Base-by-base conservation (phyloP, 176 grass and related monocot species). In the Aegilops sharonensis region DNA sequence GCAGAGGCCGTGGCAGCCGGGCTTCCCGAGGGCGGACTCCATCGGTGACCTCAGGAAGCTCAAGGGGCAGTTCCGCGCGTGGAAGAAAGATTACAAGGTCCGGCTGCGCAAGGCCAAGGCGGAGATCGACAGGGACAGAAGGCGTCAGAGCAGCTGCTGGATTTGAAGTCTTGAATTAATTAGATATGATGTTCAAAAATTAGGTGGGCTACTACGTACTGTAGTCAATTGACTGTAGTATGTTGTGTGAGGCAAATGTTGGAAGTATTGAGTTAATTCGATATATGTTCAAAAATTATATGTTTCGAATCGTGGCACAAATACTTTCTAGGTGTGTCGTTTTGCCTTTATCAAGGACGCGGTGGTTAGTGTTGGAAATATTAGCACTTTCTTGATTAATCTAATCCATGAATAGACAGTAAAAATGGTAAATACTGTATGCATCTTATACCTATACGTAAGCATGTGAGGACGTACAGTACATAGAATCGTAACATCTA, bases 51-150 rank as follows among this genome's bases (percentile, higher is more conserved):
- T 92, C 9, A 39, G 21, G 32, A 87, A 79, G 27, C 85, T 91
- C 23, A 91, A 91, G 77, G 83, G 71, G 18, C 72, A 69, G 70
- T 91, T 91, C 79, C 27, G 54, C 42, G 14, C 60, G 8, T 94
- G 92, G 89, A 79, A 89, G 59, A 91, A 91, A 67, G 89, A 91
- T 27, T 91, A 89, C 84, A 89, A 82, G 72, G 72, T 52, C 18
- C 84, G 70, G 29, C 37, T 89, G 31, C 81, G 40, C 7, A 78
- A 50, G 64, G 42, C 85, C 24, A 82, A 83, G 66, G 67, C 45
- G n/a, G 57, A 77, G 75, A 27, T 82, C 56, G 20, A 27, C 35
- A 79, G 36, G 76, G 73, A 89, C 23, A 37, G 59, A n/a, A 32
- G 85, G n/a, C 61, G 20, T 5, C 36, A 63, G 11, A 84, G 27